Evolutionary conservation across 2,329 filamentous ascomycete species (phyloP), one percentile per base, ranked within the genome.

Genomic region (Fusarium cyanostomum): DNA sequence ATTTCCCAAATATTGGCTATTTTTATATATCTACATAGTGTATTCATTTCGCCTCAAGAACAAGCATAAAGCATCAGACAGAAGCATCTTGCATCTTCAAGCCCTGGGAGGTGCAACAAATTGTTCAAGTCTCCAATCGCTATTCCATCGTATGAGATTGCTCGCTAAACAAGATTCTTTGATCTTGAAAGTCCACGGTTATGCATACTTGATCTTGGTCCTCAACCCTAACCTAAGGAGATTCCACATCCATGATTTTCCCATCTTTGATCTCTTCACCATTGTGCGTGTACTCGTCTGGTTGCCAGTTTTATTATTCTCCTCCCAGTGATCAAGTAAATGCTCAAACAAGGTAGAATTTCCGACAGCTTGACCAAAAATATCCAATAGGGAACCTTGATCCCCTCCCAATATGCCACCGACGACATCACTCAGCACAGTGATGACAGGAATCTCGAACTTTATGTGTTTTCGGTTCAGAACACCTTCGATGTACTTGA

Each of bases 401-500:
- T 70, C 69, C 12, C 63, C 71, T 11, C 71, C 71, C 3, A 75
- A 12, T 31, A 81, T 62, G 37, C 78, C 77, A 43, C 71, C 65
- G 12, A 79, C 44, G 9, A 81, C 66, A 48, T 80, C 76, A 24
- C 72, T 68, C 9, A 79, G 15, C 5, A 82, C 55, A 4, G 73
- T 75, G 24, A 80, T 70, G 28, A 81, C 75, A 0, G 80, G 74
- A 2, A 79, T 66, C 1, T 68, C 67, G 8, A 78, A 71, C 0
- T 70, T 60, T 7, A 83, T 70, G 2, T 66, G 72, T 35, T 79
- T 76, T 0, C 70, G 72, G 55, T 78, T 78, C 34, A 84, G 68
- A 8, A 83, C 74, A 1, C 73, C 67, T 52, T 83, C 80, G n/a
- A 80, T 65, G 48, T 79, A 83, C 2, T 67, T 62, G 41, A 84